phyloP scores from a whole-genome alignment of 805 yeast species.

The Starmera quercuum region DNA sequence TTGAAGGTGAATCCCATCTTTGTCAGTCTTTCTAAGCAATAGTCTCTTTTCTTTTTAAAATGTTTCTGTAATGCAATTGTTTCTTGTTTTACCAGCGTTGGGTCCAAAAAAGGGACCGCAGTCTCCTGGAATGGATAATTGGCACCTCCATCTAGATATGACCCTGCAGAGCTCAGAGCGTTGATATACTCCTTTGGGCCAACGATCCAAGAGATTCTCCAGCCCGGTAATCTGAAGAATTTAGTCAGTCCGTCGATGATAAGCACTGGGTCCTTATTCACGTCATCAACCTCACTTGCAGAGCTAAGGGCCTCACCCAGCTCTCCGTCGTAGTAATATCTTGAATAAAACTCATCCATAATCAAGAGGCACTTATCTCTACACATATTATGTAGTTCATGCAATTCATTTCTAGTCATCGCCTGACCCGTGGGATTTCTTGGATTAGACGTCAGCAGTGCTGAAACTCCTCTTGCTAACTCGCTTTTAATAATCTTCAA shows the following conservation, averaged over 20 bases:
- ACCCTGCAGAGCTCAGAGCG: conserved; percentile 51
- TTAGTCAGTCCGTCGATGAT: conserved; percentile 55
- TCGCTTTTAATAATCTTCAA: conserved; percentile 44
- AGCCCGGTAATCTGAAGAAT: conserved; percentile 55
- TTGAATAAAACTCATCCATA: conserved; percentile 58
- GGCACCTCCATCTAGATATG: conserved; percentile 53
- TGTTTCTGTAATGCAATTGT: conserved; percentile 52
- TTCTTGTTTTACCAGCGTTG: conserved; percentile 40
- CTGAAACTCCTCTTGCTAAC: conserved; percentile 49
- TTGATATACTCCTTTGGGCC: conserved; percentile 55
- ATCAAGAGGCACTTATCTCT: conserved; percentile 44
- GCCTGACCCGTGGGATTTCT: conserved; percentile 56
- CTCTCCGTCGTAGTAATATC: conserved; percentile 49
- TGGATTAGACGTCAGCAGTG: conserved; percentile 51
- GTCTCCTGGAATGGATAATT: conserved; percentile 57
- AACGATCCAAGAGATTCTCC: conserved; percentile 58
- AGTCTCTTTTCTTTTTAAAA: conserved; percentile 50
- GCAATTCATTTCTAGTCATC: conserved; percentile 38
- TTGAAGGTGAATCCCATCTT: conserved; percentile 48
- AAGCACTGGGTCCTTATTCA: conserved; percentile 49
- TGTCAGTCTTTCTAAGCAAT: conserved; percentile 37
- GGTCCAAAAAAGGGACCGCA: conserved; percentile 46
- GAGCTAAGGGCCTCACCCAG: conserved; percentile 44
- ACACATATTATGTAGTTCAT: conserved; percentile 43
- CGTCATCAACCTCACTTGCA: conserved; percentile 45